A percentile compares a stretch with the other conserved stretches of the same genome.
Evolutionary conservation across 345 rosid species (phyloP).

Genomic region (Lepidium didymum): DNA sequence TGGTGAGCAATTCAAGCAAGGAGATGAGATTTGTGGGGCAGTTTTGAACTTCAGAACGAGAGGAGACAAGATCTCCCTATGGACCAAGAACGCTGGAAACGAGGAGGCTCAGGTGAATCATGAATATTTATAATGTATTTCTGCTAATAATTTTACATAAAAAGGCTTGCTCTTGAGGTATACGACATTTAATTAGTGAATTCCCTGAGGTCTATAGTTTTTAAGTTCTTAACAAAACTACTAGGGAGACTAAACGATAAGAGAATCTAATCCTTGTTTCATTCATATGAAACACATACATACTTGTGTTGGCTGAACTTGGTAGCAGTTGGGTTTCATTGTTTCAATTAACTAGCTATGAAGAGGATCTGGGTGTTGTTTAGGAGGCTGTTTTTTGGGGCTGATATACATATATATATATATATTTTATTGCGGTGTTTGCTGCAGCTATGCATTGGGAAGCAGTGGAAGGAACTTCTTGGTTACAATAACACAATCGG

Average conservation of each 20-base stretch:
- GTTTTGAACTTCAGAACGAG: conserved; percentile 60
- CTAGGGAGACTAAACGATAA: not conserved
- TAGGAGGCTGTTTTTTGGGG: not conserved
- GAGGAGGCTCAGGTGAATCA: conserved; percentile 66
- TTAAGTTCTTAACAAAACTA: not conserved
- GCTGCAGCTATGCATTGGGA: conserved; percentile 75
- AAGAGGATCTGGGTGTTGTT: not conserved
- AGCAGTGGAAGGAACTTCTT: conserved; percentile 82
- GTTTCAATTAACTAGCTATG: not conserved
- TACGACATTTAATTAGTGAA: not conserved
- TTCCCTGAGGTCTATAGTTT: not conserved
- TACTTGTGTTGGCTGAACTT: not conserved
- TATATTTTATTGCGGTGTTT: not conserved
- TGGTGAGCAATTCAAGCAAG: conserved; percentile 85
- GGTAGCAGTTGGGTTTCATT: not conserved
- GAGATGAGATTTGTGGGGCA: conserved; percentile 93
- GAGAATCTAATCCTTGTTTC: not conserved
- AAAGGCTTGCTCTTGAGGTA: not conserved
- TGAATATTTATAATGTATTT: not conserved
- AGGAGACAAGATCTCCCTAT: conserved; percentile 63
- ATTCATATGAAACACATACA: not conserved
- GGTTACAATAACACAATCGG: conserved; percentile 62
- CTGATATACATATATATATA: not conserved
- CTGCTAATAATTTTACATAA: not conserved
- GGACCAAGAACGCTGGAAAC: conserved; percentile 91